A percentile compares a stretch with the other conserved stretches of the same genome.
Conservation (phyloP, 257 asterid species). For the Cinchona pubescens region DNA sequence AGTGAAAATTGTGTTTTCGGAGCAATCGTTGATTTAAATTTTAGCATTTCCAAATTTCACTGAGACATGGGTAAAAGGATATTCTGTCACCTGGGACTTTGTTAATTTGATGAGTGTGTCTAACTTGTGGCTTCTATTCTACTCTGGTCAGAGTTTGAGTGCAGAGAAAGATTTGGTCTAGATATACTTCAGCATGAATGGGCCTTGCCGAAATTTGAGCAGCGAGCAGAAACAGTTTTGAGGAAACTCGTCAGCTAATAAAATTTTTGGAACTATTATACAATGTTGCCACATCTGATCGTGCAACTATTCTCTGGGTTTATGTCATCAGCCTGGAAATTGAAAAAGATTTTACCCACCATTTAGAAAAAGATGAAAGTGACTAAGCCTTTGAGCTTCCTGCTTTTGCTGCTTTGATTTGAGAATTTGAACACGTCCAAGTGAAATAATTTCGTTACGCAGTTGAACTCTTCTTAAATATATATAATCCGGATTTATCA, state of each 20-base stretch:
- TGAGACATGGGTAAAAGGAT: background rate
- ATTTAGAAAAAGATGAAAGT: slow-evolving; percentile 4
- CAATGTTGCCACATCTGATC: background rate
- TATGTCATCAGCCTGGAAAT: slow-evolving; percentile 5
- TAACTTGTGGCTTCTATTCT: slow-evolving; percentile 11
- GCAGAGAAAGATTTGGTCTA: slow-evolving; percentile 80
- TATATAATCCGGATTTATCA: too few relatives aligned
- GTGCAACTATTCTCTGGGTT: slow-evolving; percentile 6
- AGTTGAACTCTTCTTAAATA: background rate
- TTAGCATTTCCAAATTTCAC: background rate
- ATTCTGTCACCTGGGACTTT: background rate
- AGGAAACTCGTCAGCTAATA: slow-evolving; percentile 54
- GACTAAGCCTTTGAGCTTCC: background rate
- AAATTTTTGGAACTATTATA: background rate
- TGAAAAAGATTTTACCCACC: background rate
- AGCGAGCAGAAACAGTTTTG: slow-evolving; percentile 80
- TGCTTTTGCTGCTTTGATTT: background rate
- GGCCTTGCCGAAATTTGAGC: slow-evolving; percentile 85
- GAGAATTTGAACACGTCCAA: background rate
- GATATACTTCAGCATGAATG: slow-evolving; percentile 87
- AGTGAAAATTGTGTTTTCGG: background rate
- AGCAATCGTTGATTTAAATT: background rate
- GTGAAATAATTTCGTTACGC: background rate
- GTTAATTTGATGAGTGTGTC: background rate
- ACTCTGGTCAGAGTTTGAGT: slow-evolving; percentile 65